phyloP scores from a whole-genome alignment of 768 basidiomycete genomes.

The Pleurotus pulmonarius region DNA sequence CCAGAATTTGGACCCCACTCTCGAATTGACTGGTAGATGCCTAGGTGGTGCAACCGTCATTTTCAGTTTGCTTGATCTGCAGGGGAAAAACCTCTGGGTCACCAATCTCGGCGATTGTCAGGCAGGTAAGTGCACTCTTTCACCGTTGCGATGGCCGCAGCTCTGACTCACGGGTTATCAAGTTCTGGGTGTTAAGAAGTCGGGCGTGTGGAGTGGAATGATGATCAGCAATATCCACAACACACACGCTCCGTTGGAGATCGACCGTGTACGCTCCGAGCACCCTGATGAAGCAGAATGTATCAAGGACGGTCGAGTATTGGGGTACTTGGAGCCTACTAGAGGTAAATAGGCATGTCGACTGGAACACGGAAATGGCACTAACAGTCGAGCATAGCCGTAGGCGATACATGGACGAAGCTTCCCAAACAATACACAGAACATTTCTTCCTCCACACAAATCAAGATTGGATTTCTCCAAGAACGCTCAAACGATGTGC shows the following conservation, averaged over 20 bases:
- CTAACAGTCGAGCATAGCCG: constrained; percentile 21
- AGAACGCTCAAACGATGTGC: constrained; percentile 27
- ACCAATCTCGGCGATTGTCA: constrained; percentile 45
- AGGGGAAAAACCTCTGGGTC: constrained; percentile 49
- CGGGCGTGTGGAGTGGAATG: constrained; percentile 36
- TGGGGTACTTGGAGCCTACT: constrained; percentile 56
- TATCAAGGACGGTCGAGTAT: constrained; percentile 39
- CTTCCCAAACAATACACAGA: constrained; percentile 38
- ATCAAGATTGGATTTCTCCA: constrained; percentile 27
- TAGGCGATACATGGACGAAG: constrained; percentile 45
- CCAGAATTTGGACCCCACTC: neutral
- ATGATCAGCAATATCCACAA: constrained; percentile 44
- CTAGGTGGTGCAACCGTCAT: constrained; percentile 55
- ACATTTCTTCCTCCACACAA: constrained; percentile 31
- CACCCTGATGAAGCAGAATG: constrained; percentile 49
- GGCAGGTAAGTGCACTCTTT: neutral
- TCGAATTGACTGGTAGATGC: constrained; percentile 21
- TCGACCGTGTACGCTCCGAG: constrained; percentile 40
- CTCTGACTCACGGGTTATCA: constrained; percentile 4
- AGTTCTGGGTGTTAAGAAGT: constrained; percentile 32
- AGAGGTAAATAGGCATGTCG: constrained; percentile 33
- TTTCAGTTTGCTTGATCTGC: constrained; percentile 49
- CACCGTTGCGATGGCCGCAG: neutral
- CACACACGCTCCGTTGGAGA: constrained; percentile 34
- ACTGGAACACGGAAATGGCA: neutral